phyloP scores from a whole-genome alignment of 208 protist species.

The Sergeia podlipaevii region DNA sequence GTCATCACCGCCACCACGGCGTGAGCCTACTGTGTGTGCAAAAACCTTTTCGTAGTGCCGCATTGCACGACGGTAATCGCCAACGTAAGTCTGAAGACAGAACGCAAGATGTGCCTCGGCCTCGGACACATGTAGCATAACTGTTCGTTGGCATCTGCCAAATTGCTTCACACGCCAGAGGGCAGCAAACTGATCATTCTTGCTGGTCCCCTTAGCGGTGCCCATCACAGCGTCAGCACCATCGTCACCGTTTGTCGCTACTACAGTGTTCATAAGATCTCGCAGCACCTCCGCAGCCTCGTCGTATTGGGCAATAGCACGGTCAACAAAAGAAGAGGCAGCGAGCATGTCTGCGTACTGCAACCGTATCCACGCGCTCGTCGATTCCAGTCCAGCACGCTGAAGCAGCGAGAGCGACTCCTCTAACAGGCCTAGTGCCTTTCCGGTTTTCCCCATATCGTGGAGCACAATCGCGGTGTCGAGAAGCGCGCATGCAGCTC shows the following conservation, averaged over 20 bases:
- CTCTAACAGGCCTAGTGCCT: constrained; percentile 62
- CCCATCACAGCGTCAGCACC: not conserved
- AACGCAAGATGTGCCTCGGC: constrained; percentile 66
- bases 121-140: constrained; percentile 31
- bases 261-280: not conserved
- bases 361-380: constrained; percentile 49
- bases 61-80: constrained; percentile 61
- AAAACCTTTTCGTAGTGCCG: constrained; percentile 53
- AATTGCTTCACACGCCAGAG: constrained; percentile 13
- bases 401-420: constrained; percentile 41
- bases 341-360: constrained; percentile 65
- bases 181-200: constrained; percentile 1
- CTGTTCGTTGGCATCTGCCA: constrained; percentile 13
- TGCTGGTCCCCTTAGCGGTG: constrained; percentile 3
- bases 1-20: too few species aligned
- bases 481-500: constrained; percentile 40
- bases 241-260: not conserved
- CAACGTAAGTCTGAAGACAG: constrained; percentile 68
- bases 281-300: constrained; percentile 42
- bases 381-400: constrained; percentile 28
- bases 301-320: constrained; percentile 47
- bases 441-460: constrained; percentile 30
- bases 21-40: too few species aligned
- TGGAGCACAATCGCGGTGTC: constrained; percentile 58
- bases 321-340: constrained; percentile 47